phyloP scores from a whole-genome alignment of 805 yeast genomes.

The Dipodascus geniculatus region DNA sequence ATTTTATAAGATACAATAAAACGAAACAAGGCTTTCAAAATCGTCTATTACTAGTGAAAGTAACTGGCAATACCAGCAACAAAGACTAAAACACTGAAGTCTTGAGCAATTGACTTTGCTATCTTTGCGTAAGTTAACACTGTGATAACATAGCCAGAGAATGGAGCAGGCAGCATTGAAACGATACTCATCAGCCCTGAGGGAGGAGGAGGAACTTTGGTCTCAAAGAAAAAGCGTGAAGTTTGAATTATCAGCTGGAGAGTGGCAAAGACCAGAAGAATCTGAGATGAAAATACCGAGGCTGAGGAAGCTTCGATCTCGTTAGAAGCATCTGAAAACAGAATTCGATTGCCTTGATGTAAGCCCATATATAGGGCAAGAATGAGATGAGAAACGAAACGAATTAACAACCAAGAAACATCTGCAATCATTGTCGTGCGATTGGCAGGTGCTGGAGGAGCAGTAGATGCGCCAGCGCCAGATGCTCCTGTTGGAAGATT shows the following conservation, averaged over 20 bases:
- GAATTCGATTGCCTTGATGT: slow-evolving; percentile 10
- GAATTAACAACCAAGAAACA: slow-evolving; percentile 15
- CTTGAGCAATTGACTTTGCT: slow-evolving; percentile 13
- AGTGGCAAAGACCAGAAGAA: slow-evolving; percentile 15
- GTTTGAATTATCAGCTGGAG: slow-evolving; percentile 16
- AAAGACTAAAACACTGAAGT: slow-evolving; percentile 20
- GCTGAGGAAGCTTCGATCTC: neutral
- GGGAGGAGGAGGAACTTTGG: slow-evolving; percentile 14
- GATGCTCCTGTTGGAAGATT: neutral
- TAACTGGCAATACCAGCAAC: slow-evolving; percentile 14
- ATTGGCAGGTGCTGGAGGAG: neutral
- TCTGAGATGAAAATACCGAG: neutral
- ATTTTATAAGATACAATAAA: no score
- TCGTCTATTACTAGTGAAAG: no score
- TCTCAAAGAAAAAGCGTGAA: slow-evolving; percentile 17
- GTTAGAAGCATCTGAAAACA: neutral
- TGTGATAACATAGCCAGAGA: slow-evolving; percentile 16
- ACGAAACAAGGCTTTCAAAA: no score
- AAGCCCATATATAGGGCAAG: slow-evolving; percentile 17
- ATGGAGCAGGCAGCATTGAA: slow-evolving; percentile 19
- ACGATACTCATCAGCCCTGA: slow-evolving; percentile 18
- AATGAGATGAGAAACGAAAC: slow-evolving; percentile 10
- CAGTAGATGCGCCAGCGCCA: neutral
- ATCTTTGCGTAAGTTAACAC: slow-evolving; percentile 12
- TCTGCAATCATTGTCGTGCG: neutral